phyloP scores from a whole-genome alignment of 495 filamentous ascomycete genomes.

The Cladorrhinum samala region DNA sequence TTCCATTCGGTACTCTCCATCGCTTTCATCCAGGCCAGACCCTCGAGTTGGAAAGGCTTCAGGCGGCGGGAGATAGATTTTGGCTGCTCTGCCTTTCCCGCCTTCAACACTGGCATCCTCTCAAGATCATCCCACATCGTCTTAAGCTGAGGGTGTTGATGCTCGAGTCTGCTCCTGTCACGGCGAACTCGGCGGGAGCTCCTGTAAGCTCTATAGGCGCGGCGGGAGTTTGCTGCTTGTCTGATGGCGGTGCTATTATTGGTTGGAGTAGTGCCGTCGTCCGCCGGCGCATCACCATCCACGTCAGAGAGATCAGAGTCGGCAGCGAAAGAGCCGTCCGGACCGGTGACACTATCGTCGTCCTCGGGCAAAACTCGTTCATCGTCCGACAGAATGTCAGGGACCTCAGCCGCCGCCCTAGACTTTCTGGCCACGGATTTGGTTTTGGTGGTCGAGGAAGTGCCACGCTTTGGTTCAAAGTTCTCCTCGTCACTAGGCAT shows the following conservation, averaged over 20 bases:
- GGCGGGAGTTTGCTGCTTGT: conserved; percentile 13
- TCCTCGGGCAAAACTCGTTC: conserved; percentile 1
- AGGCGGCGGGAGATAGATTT: conserved; percentile 68
- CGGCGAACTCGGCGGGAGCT: conserved; percentile 20
- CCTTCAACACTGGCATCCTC: conserved; percentile 57
- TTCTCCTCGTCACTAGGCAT: not conserved
- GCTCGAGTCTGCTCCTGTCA: conserved; percentile 48
- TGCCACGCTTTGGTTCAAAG: not conserved
- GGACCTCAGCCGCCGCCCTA: not conserved
- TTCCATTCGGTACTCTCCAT: conserved; percentile 82
- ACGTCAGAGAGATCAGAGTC: not conserved
- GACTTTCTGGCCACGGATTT: too few species aligned
- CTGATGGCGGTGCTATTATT: conserved; percentile 5
- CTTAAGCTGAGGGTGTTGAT: conserved; percentile 65
- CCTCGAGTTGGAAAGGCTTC: conserved; percentile 89
- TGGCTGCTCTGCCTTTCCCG: conserved; percentile 67
- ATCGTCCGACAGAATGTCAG: not conserved
- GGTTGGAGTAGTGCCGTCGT: not conserved
- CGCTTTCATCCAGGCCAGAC: conserved; percentile 83
- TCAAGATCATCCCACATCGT: conserved; percentile 81
- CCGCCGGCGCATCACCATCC: not conserved
- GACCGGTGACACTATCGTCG: not conserved
- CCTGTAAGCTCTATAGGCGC: conserved; percentile 21
- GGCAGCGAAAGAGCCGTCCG: not conserved
- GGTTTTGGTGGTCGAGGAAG: not conserved